A percentile compares a stretch with the other conserved stretches of the same genome.
phyloP scores from a whole-genome alignment of 1,139 yeast genomes.

The Yarrowia galli region DNA sequence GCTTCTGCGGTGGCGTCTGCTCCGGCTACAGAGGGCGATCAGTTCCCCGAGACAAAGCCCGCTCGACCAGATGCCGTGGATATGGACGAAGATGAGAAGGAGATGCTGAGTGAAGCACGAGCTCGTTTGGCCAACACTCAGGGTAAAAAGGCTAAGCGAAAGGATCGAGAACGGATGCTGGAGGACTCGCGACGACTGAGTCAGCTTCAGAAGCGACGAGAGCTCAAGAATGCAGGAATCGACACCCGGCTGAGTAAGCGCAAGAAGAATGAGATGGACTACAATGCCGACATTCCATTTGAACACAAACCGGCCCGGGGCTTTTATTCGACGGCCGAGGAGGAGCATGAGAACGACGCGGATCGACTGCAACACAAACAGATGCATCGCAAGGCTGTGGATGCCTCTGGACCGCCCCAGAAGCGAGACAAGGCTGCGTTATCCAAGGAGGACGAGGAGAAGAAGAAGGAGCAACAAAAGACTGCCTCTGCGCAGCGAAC shows the following conservation, averaged over 20 bases:
- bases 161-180: constrained; percentile 81
- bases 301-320: constrained; percentile 78
- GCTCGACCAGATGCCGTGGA: constrained; percentile 83
- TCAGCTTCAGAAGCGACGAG: constrained; percentile 79
- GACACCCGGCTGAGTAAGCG: constrained; percentile 62
- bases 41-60: constrained; percentile 80
- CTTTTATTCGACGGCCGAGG: constrained; percentile 70
- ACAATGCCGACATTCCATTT: constrained; percentile 81
- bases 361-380: constrained; percentile 52
- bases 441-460: constrained; percentile 40
- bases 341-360: constrained; percentile 55
- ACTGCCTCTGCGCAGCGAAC: constrained; percentile 53
- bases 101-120: constrained; percentile 92
- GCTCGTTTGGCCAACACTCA: constrained; percentile 92
- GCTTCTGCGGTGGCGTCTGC: constrained; percentile 44
- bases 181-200: constrained; percentile 80
- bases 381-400: constrained; percentile 33
- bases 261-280: constrained; percentile 68
- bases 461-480: constrained; percentile 45
- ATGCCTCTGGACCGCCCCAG: neutral
- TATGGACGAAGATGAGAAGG: constrained; percentile 86
- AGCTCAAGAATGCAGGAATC: constrained; percentile 84
- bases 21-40: constrained; percentile 61
- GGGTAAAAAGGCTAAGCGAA: constrained; percentile 93
- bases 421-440: constrained; percentile 5